phyloP scores from a whole-genome alignment of 2,329 filamentous ascomycete species.

The Curvularia verruculosa region DNA sequence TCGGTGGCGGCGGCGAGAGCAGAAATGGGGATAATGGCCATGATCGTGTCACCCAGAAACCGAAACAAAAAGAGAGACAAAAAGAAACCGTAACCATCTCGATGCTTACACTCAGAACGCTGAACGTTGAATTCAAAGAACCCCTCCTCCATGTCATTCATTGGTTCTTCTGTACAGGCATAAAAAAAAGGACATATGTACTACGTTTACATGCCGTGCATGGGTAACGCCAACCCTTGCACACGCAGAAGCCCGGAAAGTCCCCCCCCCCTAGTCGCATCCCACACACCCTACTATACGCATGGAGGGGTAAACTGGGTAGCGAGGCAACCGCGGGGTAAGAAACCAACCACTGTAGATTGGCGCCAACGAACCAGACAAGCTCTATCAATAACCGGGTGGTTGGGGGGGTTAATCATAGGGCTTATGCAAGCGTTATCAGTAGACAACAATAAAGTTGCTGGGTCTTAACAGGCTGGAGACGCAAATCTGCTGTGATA shows the following conservation, averaged over 20 bases:
- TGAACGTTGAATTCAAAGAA: neutral
- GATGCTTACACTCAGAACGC: neutral
- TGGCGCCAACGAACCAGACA: slow-evolving; percentile 14
- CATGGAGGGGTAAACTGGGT: slow-evolving; percentile 21
- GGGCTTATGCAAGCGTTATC: slow-evolving; percentile 33
- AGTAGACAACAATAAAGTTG: slow-evolving; percentile 8
- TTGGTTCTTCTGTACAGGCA: neutral
- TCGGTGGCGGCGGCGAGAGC: too few species aligned
- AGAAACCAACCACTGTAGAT: neutral
- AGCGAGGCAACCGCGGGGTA: slow-evolving; percentile 20
- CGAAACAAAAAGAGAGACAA: neutral
- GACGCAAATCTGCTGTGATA: slow-evolving; percentile 15
- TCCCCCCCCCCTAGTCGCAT: slow-evolving; percentile 4
- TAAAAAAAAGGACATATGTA: neutral
- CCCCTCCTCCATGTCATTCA: too few species aligned
- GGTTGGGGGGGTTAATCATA: slow-evolving; percentile 24
- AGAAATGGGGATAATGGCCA: neutral
- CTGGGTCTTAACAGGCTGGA: slow-evolving; percentile 2
- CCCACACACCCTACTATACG: neutral
- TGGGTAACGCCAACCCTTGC: neutral
- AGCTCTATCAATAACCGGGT: slow-evolving; percentile 9
- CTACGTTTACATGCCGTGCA: too few species aligned
- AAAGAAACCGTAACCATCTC: too few species aligned
- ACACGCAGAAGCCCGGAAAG: slow-evolving; percentile 1
- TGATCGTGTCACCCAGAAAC: neutral